phyloP scores from a whole-genome alignment of 208 protist species.

The Sergeia podlipaevii region DNA sequence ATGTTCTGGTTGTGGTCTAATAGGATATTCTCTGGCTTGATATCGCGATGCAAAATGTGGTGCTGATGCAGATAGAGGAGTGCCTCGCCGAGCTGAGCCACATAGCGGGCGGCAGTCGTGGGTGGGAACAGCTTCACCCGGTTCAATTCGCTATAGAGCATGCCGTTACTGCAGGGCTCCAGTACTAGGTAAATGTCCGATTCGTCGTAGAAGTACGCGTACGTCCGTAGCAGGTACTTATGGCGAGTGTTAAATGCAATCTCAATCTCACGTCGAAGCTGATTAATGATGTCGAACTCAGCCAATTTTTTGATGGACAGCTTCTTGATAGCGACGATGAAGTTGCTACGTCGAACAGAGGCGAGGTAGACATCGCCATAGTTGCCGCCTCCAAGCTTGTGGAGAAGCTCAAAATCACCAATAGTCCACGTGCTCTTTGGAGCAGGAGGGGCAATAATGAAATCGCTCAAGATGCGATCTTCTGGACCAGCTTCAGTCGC shows the following conservation, averaged over 20 bases:
- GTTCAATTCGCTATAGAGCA: constrained; percentile 98
- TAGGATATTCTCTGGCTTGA: constrained; percentile 94
- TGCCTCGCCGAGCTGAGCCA: constrained; percentile 92
- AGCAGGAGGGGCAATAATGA: constrained; percentile 56
- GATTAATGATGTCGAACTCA: constrained; percentile 94
- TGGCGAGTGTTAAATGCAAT: constrained; percentile 98
- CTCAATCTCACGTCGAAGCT: constrained; percentile 98
- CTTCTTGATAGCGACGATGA: constrained; percentile 98
- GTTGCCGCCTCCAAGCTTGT: constrained; percentile 95
- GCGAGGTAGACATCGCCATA: constrained; percentile 99
- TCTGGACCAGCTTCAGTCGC: constrained; percentile 49
- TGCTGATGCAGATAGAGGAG: constrained; percentile 96
- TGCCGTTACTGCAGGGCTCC: constrained; percentile 97
- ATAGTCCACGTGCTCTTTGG: constrained; percentile 80
- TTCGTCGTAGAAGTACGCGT: constrained; percentile 98
- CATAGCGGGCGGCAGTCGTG: constrained; percentile 86
- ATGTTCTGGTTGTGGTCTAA: constrained; percentile 93
- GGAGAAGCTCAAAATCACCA: constrained; percentile 94
- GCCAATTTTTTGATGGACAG: constrained; percentile 94
- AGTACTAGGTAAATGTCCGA: constrained; percentile 98
- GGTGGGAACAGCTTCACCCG: constrained; percentile 86
- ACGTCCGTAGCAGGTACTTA: constrained; percentile 97
- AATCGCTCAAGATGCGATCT: constrained; percentile 56
- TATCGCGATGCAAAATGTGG: constrained; percentile 97
- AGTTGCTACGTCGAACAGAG: constrained; percentile 96